phyloP scores from a whole-genome alignment of 2,329 filamentous ascomycete species.

The Calonectria fujianensis region DNA sequence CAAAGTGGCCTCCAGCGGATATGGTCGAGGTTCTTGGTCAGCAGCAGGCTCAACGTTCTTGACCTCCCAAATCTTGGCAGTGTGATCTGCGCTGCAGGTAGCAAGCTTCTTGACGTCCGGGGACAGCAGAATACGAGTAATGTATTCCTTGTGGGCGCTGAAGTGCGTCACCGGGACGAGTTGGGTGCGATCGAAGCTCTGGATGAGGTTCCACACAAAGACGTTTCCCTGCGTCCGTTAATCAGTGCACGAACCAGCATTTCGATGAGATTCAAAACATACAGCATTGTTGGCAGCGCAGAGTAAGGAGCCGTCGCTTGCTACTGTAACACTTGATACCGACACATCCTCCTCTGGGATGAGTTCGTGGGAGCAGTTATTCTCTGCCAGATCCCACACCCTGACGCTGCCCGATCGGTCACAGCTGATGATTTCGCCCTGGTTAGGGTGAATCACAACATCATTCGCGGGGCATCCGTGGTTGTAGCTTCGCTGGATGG shows the following conservation, averaged over 20 bases:
- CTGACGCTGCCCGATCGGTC: slow-evolving; percentile 94
- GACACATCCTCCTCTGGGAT: slow-evolving; percentile 97
- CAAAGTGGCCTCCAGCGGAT: slow-evolving; percentile 89
- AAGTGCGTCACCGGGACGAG: slow-evolving; percentile 93
- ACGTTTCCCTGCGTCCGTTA: slow-evolving; percentile 84
- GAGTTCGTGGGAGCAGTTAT: slow-evolving; percentile 96
- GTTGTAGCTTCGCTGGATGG: slow-evolving; percentile 93
- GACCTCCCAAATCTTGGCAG: slow-evolving; percentile 97
- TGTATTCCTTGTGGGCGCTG: slow-evolving; percentile 92
- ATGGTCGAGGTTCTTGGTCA: slow-evolving; percentile 73
- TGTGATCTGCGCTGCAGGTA: slow-evolving; percentile 94
- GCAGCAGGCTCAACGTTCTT: slow-evolving; percentile 76
- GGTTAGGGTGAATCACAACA: slow-evolving; percentile 99
- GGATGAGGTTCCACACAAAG: slow-evolving; percentile 96
- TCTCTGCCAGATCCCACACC: slow-evolving; percentile 97
- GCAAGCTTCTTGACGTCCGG: slow-evolving; percentile 96
- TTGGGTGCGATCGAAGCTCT: slow-evolving; percentile 87
- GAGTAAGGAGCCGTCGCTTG: slow-evolving; percentile 92
- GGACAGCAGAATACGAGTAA: slow-evolving; percentile 92
- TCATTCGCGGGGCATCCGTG: slow-evolving; percentile 95
- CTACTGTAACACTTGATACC: slow-evolving; percentile 95
- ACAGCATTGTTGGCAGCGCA: slow-evolving; percentile 95
- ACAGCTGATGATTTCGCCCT: slow-evolving; percentile 97
- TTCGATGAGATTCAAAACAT: slow-evolving; percentile 55
- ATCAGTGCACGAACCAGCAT: neutral